These are phyloP conservation scores for Flaveria bidentis DNA, from an alignment of 129 eudicot genomes.

Conservation along the genomic window DNA sequence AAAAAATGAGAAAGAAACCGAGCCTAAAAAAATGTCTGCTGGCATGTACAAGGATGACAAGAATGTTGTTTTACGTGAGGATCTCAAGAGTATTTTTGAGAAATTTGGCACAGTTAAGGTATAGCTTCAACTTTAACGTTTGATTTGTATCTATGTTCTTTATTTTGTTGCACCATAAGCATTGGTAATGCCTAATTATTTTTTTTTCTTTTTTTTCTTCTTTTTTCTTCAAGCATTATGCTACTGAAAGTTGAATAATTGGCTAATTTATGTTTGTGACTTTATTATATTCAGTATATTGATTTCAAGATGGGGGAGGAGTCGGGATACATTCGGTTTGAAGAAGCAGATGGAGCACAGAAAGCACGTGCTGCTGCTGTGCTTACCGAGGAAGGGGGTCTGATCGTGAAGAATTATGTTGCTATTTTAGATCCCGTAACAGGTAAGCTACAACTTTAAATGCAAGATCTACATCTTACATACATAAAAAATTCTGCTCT, in stretches of 20 bases:
- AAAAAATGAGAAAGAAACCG: conserved; percentile 36
- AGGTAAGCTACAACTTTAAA: conserved; percentile 42
- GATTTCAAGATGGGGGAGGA: conserved; percentile 85
- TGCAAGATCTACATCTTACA: neutral
- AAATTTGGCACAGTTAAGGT: conserved; percentile 93
- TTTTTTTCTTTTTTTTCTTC: neutral
- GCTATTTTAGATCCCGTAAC: conserved; percentile 81
- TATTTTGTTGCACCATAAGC: neutral
- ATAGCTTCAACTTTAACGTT: neutral
- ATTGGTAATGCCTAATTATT: neutral
- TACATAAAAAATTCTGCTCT: neutral
- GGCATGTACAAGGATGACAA: conserved; percentile 65
- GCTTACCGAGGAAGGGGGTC: conserved; percentile 87
- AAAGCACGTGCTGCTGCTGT: conserved; percentile 98
- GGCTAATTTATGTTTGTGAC: neutral
- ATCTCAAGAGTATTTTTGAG: conserved; percentile 67
- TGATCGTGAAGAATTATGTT: conserved; percentile 75
- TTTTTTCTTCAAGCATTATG: neutral
- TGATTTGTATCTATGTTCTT: neutral
- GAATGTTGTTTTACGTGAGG: conserved; percentile 85
- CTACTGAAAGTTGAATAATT: conserved; percentile 12
- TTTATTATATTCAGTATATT: conserved; percentile 49
- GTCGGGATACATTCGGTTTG: conserved; percentile 86
- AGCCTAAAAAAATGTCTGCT: conserved; percentile 35
- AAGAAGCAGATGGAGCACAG: conserved; percentile 73